Base-by-base conservation (phyloP, 192 early-diverging fungal genomes). In the Jimgerdemannia flammicorona region DNA sequence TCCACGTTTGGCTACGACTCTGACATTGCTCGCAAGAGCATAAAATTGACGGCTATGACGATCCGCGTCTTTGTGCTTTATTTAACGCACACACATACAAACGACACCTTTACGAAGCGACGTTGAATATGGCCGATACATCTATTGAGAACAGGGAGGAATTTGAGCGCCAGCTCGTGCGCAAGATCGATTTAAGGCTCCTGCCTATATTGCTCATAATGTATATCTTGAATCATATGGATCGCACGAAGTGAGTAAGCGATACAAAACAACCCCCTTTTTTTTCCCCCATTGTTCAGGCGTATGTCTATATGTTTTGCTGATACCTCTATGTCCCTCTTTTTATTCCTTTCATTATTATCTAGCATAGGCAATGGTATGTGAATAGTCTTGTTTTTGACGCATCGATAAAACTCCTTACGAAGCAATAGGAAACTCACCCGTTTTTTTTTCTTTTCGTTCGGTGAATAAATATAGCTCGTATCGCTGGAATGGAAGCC, bases 171-270 rank as follows among this genome's bases (percentile, higher is more conserved):
- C 65, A 42, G 3, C 54, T 84, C 7, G 82, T 84, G 19, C 70
- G 74, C n/a, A 84, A 80, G 71, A 80, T 84, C 19, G 82, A 84
- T 70, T 72, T 79, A 68, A 44, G 79, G n/a, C 65, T 80, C 20
- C 72, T 84, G 10, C 79, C 82, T 6, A 84, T 78, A 18, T 18
- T 84, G 42, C 74, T 76, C 4, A 69, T 84, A 40, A 72, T 80
- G 66, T 84, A 84, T 63, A 66, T 74, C 40, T 74, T 74, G 65
- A 74, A 74, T n/a, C 67, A 74, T 20, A 64, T 74, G 39, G 64
- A 66, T 74, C 54, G 54, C 14, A 66, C 14, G 64, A 65, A 19
- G 19, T 65, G 64, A 19, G 64, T 29, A 29, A 29, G 29, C 29
- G 29, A 29, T 29, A 29, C 29, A 65, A 18, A 18, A 19, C 64